These are phyloP conservation scores for Penicillium olsonii DNA, from an alignment of 2,329 filamentous ascomycete genomes.

Conservation along the genomic window DNA sequence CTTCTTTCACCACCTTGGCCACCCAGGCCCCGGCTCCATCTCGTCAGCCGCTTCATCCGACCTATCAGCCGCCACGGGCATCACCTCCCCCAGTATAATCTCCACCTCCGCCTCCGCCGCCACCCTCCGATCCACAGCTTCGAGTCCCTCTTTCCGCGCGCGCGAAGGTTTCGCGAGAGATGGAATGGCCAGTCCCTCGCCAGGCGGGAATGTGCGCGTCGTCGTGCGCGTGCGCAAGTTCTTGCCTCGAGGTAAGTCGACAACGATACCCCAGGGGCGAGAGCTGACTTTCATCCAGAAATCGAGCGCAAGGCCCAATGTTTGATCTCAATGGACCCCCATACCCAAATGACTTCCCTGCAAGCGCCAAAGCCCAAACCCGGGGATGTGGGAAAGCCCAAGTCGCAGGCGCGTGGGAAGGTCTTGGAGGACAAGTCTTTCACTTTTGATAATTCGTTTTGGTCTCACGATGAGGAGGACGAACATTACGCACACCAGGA, in stretches of 20 bases:
- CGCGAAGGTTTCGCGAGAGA: conserved; percentile 65
- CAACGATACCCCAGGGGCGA: background rate
- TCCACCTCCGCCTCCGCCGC: conserved; percentile 41
- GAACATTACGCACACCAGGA: conserved; percentile 88
- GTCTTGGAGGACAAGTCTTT: conserved; percentile 85
- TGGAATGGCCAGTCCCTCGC: conserved; percentile 51
- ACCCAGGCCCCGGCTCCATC: conserved; percentile 35
- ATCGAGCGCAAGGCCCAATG: conserved; percentile 78
- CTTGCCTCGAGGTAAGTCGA: conserved; percentile 67
- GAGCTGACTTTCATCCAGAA: conserved; percentile 57
- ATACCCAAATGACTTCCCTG: conserved; percentile 80
- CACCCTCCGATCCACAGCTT: conserved; percentile 63
- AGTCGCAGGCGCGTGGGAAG: conserved; percentile 66
- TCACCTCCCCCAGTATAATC: conserved; percentile 38
- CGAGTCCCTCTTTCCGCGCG: conserved; percentile 75
- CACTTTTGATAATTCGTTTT: conserved; percentile 97
- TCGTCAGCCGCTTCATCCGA: conserved; percentile 37
- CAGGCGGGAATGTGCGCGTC: conserved; percentile 75
- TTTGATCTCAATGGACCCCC: conserved; percentile 87
- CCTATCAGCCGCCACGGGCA: conserved; percentile 35
- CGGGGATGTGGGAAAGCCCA: conserved; percentile 54
- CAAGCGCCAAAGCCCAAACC: conserved; percentile 64
- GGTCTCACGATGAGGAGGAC: conserved; percentile 81
- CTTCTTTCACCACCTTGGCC: conserved; percentile 39
- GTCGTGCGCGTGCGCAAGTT: conserved; percentile 80